Percentiles rank a stretch among this genome's conserved stretches.
phyloP scores from a whole-genome alignment of 106 monocot genomes.

The Dendrobium officinale region DNA sequence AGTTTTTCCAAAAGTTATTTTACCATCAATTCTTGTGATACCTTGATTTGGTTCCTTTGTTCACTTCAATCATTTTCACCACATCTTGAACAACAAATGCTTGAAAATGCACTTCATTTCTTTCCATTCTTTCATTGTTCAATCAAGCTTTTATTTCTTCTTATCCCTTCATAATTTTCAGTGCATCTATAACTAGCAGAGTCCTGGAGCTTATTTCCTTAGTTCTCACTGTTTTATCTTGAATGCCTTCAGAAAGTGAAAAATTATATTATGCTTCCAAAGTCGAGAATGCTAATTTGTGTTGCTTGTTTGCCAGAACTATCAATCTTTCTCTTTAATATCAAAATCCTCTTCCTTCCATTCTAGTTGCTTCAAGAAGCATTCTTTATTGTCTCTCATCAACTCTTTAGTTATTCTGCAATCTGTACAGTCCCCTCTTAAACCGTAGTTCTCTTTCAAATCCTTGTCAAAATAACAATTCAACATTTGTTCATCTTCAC shows the following conservation, averaged over 20 bases:
- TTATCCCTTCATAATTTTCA: background rate
- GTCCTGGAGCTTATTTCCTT: background rate
- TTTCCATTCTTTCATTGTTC: background rate
- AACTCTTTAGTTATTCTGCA: background rate
- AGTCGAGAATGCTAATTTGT: background rate
- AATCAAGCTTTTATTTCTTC: background rate
- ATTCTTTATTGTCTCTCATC: constrained; percentile 5
- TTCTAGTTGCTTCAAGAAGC: constrained; percentile 13
- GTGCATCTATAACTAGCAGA: background rate
- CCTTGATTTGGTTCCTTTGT: background rate
- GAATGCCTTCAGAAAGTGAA: background rate
- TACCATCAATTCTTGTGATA: no score
- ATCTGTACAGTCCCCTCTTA: background rate
- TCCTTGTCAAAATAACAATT: background rate
- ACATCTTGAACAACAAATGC: background rate
- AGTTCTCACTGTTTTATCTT: background rate
- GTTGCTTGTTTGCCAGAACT: no score
- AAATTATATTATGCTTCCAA: background rate
- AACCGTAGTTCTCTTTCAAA: background rate
- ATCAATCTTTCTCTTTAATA: background rate
- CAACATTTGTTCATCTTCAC: background rate
- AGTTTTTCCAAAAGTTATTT: no score
- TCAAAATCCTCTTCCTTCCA: background rate
- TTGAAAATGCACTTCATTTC: background rate
- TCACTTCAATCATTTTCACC: background rate